Conservation (phyloP, 2,329 filamentous ascomycete genomes). For the Neoarthrinium moseri region DNA sequence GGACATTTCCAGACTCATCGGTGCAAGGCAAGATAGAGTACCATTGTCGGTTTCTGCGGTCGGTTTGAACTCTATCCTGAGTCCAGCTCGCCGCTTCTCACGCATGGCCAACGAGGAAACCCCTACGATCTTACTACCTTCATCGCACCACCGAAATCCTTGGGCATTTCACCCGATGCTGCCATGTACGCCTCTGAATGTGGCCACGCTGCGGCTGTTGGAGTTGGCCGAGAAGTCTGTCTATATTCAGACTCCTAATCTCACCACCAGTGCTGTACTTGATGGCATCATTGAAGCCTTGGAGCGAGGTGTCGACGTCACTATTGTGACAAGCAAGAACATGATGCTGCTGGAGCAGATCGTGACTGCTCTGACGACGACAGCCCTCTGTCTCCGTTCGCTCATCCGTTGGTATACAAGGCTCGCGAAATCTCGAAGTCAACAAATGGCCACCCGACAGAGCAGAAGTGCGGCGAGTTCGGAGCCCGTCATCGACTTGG, state of each 20-base stretch:
- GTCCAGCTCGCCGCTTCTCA: slow-evolving; percentile 17
- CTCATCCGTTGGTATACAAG: slow-evolving; percentile 56
- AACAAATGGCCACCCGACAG: background rate
- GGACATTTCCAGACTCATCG: slow-evolving; percentile 10
- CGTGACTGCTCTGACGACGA: slow-evolving; percentile 75
- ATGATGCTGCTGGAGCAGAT: slow-evolving; percentile 82
- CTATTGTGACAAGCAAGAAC: slow-evolving; percentile 62
- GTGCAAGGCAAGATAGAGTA: too few species aligned
- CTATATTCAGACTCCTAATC: slow-evolving; percentile 74
- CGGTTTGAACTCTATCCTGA: slow-evolving; percentile 18
- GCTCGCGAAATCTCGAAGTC: slow-evolving; percentile 15
- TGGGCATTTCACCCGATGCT: slow-evolving; percentile 48
- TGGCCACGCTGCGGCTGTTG: slow-evolving; percentile 61
- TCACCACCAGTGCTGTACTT: slow-evolving; percentile 67
- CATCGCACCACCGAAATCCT: slow-evolving; percentile 67
- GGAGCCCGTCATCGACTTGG: slow-evolving; percentile 33
- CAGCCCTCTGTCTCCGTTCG: slow-evolving; percentile 59
- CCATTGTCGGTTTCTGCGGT: too few species aligned
- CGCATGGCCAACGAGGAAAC: slow-evolving; percentile 23
- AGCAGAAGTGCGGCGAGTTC: slow-evolving; percentile 8
- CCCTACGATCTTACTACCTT: slow-evolving; percentile 68
- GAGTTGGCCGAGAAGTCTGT: slow-evolving; percentile 56
- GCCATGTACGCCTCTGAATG: slow-evolving; percentile 67
- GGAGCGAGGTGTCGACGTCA: slow-evolving; percentile 64
- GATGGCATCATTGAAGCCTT: slow-evolving; percentile 61